These are phyloP conservation scores for Omphalotus olearius DNA, from an alignment of 1,284 basidiomycete species.

Conservation along the genomic window DNA sequence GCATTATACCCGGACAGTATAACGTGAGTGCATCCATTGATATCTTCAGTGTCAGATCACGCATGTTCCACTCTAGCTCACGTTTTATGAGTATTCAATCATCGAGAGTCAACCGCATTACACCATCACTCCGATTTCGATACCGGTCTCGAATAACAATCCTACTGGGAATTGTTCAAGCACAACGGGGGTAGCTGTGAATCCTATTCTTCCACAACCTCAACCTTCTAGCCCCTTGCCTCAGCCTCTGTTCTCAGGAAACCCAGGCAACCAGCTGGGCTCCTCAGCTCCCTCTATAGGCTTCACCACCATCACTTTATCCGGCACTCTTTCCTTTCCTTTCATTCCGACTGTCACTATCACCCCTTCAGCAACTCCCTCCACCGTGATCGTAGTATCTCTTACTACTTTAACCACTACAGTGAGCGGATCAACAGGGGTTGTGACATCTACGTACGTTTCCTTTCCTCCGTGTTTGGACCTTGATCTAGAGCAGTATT, in stretches of 20 bases:
- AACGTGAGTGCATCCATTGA: conserved; percentile 32
- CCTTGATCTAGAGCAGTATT: not conserved
- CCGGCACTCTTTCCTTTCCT: conserved; percentile 14
- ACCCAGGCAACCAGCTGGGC: not conserved
- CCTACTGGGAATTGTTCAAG: conserved; percentile 23
- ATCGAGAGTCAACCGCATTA: conserved; percentile 34
- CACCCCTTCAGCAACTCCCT: conserved; percentile 13
- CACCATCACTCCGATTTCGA: conserved; percentile 40
- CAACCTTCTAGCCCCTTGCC: conserved; percentile 27
- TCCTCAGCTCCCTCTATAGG: not conserved
- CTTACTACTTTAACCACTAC: conserved; percentile 19
- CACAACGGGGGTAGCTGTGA: conserved; percentile 18
- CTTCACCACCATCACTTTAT: conserved; percentile 17
- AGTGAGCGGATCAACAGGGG: conserved; percentile 11
- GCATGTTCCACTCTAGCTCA: conserved; percentile 31
- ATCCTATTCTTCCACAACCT: conserved; percentile 33
- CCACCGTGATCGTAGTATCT: conserved; percentile 17
- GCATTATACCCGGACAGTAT: conserved; percentile 41
- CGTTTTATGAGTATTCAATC: conserved; percentile 42
- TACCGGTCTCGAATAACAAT: conserved; percentile 34
- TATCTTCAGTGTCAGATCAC: not conserved
- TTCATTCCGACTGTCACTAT: conserved; percentile 13
- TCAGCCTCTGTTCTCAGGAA: conserved; percentile 8
- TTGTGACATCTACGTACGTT: conserved; percentile 16
- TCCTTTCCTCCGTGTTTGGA: not conserved